Evolutionary conservation across 352 stramenopile species (phyloP), one percentile per base, ranked within the genome.

Genomic region (Pythium phragmitis): DNA sequence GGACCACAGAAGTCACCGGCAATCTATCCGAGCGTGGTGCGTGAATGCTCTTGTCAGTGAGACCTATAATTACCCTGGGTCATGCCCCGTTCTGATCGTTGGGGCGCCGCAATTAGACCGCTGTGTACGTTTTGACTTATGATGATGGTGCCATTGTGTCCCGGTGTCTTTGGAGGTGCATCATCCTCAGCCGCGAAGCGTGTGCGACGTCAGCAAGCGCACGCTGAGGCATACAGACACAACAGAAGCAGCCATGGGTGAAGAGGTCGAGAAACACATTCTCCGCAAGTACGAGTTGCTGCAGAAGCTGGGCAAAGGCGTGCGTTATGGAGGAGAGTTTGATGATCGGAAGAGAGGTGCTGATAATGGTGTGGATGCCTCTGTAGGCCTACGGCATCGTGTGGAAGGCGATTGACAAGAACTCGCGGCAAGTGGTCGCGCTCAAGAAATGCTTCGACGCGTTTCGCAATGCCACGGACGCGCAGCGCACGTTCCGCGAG

Each of bases 361-460:
- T 64, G 37, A 42, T 62, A 3, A 3, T 48, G 4, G n/a, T 50
- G 45, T 14, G 45, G 9, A 50, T 50, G 5, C 9, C 28, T 64
- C 8, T 56, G 30, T 60, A 97, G 85, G 93, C 91, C 6, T 98
- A 98, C 59, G 96, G 96, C 21, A 96, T 98, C 53, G 96, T 98
- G 41, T 98, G 92, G 92, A 98, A 98, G 72, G 96, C 94, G n/a
- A 90, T 97, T 54, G 91, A 98, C 68, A 98, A 98, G 70, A 86
- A 89, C 67, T 89, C 80, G 46, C 77, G 89, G 9, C 76, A 95
- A 57, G 83, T 96, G 14, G 88, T 98, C 16, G 96, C 95, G 12
- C 77, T 98, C 28, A 98, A 99, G 69, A 99, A 98, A 70, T 98
- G 94, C 65, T 98, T 98, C 60, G 94, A 98, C 57, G 95, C 95